Evolutionary conservation across 805 yeast genomes (phyloP), one percentile per base, ranked within the genome.

Genomic region (Kluyveromyces starmeri): DNA sequence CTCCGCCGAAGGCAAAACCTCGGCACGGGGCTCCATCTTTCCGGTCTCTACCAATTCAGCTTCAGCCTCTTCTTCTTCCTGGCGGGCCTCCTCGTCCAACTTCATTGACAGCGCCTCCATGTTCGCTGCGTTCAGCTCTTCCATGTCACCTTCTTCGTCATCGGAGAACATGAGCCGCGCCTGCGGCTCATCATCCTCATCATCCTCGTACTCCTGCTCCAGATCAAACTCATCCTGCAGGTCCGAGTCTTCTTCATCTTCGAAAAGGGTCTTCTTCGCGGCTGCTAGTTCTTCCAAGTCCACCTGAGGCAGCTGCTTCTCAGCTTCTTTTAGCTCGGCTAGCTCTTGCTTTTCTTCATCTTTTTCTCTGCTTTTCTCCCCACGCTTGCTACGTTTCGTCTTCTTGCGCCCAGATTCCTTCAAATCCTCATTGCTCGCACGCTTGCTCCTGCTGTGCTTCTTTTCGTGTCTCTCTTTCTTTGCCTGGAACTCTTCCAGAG

Each of bases 101-200:
- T 65, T 67, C 43, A 68, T 69, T 25, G 92, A 81, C 38, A 76
- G 70, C 3, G 79, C 78, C 64, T 83, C 94, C 86, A 83, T 81
- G 55, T 83, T 83, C 35, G 81, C 75, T 23, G 84, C 89, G 54
- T 81, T 82, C 50, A 83, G 66, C 38, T 68, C 71, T 44, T 82
- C 86, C 51, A 81, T 77, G 35, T 69, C 72, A 34, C 68, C 83
- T 23, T 69, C 77, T 27, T 74, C 81, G 42, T 78, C 84, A 50
- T 84, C 95, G 14, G 94, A 81, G 49, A 84, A 86, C 77, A 80
- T 75, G 30, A 92, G 86, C 46, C 66, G 73, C 23, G 74, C 59
- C 24, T 41, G 51, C 4, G 42, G 50, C 22, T 41, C 45, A 9
- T 51, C 59, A 19, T 51, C 58, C 7, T 52, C 61, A 13, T 53